Evolutionary conservation across 2,329 filamentous ascomycete species (phyloP).

Genomic region (Colletotrichum acutatum): DNA sequence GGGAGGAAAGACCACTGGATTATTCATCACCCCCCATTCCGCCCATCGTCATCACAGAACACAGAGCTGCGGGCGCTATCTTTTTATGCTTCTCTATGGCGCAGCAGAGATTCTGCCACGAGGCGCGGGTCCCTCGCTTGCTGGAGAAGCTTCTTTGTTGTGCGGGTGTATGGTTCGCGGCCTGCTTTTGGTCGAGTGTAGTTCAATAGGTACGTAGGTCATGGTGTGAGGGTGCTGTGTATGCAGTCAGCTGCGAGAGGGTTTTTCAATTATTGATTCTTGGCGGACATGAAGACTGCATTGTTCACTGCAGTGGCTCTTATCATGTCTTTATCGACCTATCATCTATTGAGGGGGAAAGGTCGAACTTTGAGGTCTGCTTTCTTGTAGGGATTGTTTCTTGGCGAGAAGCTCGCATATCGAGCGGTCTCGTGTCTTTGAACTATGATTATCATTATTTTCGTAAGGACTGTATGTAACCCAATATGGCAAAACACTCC

Average conservation of each 20-base stretch:
- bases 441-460: constrained; percentile 6
- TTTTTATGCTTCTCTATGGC: background rate
- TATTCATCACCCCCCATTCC: too few species aligned
- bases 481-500: constrained; percentile 17
- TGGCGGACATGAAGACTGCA: background rate
- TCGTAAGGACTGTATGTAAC: constrained; percentile 24
- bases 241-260: constrained; percentile 14
- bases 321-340: background rate
- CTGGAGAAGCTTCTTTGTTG: background rate
- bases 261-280: background rate
- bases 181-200: background rate
- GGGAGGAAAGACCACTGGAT: too few species aligned
- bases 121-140: background rate
- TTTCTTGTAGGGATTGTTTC: constrained; percentile 6
- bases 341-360: background rate
- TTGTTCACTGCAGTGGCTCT: background rate
- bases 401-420: too few species aligned
- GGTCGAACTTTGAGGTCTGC: background rate
- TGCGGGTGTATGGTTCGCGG: background rate
- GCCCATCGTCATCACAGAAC: too few species aligned
- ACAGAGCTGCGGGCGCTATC: too few species aligned
- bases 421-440: too few species aligned
- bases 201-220: too few species aligned
- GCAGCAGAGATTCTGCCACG: background rate
- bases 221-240: background rate